Conservation (phyloP, 2,329 filamentous ascomycete species). For the Ambrosiella beaveri region DNA sequence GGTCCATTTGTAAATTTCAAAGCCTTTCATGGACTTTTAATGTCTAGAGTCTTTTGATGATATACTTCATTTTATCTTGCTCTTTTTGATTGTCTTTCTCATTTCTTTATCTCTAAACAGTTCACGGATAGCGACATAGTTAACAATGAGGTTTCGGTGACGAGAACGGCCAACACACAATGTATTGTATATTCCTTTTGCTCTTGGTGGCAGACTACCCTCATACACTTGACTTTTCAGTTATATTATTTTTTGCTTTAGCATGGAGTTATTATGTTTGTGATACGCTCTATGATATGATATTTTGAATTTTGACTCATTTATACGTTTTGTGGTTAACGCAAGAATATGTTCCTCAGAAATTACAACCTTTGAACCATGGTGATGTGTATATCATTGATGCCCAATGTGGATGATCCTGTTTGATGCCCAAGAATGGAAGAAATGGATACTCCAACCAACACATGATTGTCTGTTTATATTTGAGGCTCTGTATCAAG, state of each 20-base stretch:
- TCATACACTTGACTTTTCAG: background rate
- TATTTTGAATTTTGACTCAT: background rate
- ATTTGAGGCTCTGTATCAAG: too few species aligned
- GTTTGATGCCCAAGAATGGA: too few species aligned
- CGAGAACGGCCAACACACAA: background rate
- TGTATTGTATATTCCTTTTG: constrained; percentile 1
- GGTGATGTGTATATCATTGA: background rate
- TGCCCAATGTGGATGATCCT: background rate
- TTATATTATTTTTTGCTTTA: background rate
- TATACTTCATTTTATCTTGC: background rate
- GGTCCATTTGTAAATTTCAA: too few species aligned
- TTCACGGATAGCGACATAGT: background rate
- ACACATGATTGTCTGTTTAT: too few species aligned
- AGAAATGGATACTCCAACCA: too few species aligned
- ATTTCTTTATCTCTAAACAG: background rate
- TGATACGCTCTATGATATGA: background rate
- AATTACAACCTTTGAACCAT: background rate
- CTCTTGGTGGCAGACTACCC: background rate
- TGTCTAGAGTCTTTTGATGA: background rate
- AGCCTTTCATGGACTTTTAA: background rate
- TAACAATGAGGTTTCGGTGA: background rate
- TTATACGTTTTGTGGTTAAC: background rate
- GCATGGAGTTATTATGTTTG: background rate
- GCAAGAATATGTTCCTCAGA: background rate
- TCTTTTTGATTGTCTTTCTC: background rate